Base-by-base conservation (phyloP, 2,329 filamentous ascomycete genomes). In the Lasiodiplodia sp. region DNA sequence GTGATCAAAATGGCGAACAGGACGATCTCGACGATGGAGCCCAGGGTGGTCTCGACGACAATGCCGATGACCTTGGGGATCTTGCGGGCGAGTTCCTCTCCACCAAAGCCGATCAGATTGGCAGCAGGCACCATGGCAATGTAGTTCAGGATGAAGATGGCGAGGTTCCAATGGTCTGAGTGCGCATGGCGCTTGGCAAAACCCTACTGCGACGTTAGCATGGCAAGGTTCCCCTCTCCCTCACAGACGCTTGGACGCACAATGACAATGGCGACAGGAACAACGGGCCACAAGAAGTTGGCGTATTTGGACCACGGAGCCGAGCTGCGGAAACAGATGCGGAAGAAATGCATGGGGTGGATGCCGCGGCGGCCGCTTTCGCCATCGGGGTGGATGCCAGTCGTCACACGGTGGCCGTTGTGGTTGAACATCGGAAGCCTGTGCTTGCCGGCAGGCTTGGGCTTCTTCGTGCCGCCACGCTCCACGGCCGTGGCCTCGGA, bases 11-110 rank as follows among this genome's bases (percentile, higher is more conserved):
- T 87, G 83, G 95, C 91, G 80, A 96, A 96, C 37, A 96, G 82
- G 57, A 96, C 87, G 68, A 96, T 90, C 76, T 97, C 93, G 65
- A 96, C 92, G 11, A 94, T 81, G 0, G 91, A 92, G 2, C 91
- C 92, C 64, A 94, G 79, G 0, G 84, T 84, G 1, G 84, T 87
- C 73, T 88, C 86, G 11, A 87, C 70, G 53, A 92, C 77, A 12
- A 92, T 85, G 31, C 89, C 90, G 60, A 90, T 79, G 10, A 93
- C 91, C 74, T 92, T 92, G 38, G 91, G 91, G 68, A 95, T 80
- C 80, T 95, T 95, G 70, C 90, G 86, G 0, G 91, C 88, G 69
- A 93, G 80, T 76, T 92, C 90, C 71, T 91, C 88, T 16, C 91
- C 90, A 6, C 90, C 89, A 73, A 94, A 94, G 0, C 91, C 91